Percentiles rank a stretch among this genome's conserved stretches.
Evolutionary conservation across 2,329 filamentous ascomycete species (phyloP).

Genomic region (Calonectria henricotiae): DNA sequence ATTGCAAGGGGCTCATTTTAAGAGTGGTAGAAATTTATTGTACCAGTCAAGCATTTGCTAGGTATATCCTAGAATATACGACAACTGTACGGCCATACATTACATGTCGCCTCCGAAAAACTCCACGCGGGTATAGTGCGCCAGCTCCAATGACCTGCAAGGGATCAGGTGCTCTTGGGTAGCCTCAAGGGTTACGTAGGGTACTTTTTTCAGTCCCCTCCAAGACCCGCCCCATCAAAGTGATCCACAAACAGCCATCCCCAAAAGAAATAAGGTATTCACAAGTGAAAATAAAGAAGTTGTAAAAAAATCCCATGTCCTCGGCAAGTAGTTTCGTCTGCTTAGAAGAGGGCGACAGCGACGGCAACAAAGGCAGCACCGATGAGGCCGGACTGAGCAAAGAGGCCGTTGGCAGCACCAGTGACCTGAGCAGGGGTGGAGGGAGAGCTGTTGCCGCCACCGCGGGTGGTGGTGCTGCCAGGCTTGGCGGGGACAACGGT

Average conservation of each 20-base stretch:
- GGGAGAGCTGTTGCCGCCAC: conserved; percentile 33
- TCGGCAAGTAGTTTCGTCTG: conserved; percentile 24
- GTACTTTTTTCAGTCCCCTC: conserved; percentile 35
- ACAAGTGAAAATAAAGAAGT: conserved; percentile 47
- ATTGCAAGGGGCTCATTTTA: background rate
- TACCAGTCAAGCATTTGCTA: conserved; percentile 43
- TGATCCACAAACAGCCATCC: conserved; percentile 54
- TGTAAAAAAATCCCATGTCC: conserved; percentile 25
- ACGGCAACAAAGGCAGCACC: conserved; percentile 61
- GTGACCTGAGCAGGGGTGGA: conserved; percentile 47
- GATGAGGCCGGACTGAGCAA: conserved; percentile 61
- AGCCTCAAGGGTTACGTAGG: conserved; percentile 39
- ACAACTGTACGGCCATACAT: conserved; percentile 36
- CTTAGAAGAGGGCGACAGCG: conserved; percentile 59
- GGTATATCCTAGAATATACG: conserved; percentile 41
- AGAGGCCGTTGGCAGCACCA: conserved; percentile 57
- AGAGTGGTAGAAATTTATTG: conserved; percentile 17
- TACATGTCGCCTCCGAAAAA: conserved; percentile 47
- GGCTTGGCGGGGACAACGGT: conserved; percentile 39
- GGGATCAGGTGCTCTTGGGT: conserved; percentile 47
- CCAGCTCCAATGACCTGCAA: conserved; percentile 50
- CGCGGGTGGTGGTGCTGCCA: conserved; percentile 11
- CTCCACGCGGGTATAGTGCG: conserved; percentile 51
- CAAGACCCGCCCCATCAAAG: conserved; percentile 40
- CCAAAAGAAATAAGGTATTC: conserved; percentile 50